Base-by-base conservation (phyloP, 73 alveolate species). In the Stentor roeselii region DNA sequence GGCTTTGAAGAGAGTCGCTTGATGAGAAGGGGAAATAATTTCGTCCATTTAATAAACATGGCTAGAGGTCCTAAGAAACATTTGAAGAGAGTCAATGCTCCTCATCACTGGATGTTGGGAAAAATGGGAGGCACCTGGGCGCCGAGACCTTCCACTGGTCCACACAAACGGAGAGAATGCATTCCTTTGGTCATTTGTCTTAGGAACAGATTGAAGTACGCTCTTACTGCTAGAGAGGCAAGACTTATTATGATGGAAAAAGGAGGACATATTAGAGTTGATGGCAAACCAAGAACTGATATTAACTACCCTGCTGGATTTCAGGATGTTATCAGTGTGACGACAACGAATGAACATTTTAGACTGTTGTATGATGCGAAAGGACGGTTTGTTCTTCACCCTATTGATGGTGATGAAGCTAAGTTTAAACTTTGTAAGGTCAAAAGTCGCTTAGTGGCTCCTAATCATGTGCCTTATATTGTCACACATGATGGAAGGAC, bases 1-100 rank as follows among this genome's bases (percentile, higher is more conserved):
- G 83, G n/a, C n/a, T n/a, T n/a, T n/a, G n/a, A n/a, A n/a, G n/a
- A n/a, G n/a, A n/a, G n/a, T n/a, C n/a, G n/a, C 36, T 38, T 61
- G 36, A 75, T 75, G 36, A 38, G 40, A 38, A 38, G 15, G 21
- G 21, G 15, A 21, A 58, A 15, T 58, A 15, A 21, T 15, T 58
- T 58, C 21, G 74, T 58, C 27, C 21, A 58, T 58, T 15, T 21
- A 30, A 27, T n/a, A 35, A 32, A 86, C 39, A 86, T 86, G 99
- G 99, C 97, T 84, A 93, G 99, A 86, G 99, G 99, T 39, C 97
- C 97, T 82, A 94, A 93, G 95, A 96, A 97, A 91, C 99, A 97
- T 91, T 83, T 95, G 94, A 97, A 97, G 95, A 95, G 99, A 93
- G 89, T 97, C 90, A 90, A 92, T 84, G 99, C 99, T 88, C 99